Percentiles rank a stretch among this genome's conserved stretches.
These are phyloP conservation scores for Phytopythium delawarense DNA, from an alignment of 352 stramenopile species.

Conservation along the genomic window DNA sequence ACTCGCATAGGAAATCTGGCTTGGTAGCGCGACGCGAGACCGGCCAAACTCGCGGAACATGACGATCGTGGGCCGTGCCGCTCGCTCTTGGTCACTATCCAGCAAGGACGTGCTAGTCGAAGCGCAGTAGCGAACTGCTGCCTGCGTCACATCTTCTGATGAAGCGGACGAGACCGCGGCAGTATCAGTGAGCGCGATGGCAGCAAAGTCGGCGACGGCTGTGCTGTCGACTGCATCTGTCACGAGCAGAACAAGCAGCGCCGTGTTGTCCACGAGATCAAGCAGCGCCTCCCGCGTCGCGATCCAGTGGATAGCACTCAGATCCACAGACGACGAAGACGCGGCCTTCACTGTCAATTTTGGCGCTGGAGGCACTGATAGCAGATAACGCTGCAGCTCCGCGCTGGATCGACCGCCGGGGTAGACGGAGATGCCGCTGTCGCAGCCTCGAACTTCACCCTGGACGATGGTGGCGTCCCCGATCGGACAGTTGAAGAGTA, in stretches of 20 bases:
- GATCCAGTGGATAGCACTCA: slow-evolving; percentile 12
- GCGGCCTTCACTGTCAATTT: neutral
- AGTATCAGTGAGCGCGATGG: slow-evolving; percentile 24
- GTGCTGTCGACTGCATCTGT: slow-evolving; percentile 27
- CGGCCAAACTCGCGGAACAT: slow-evolving; percentile 28
- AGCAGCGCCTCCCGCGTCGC: slow-evolving; percentile 9
- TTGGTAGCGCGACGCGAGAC: slow-evolving; percentile 12
- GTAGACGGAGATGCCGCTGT: slow-evolving; percentile 19
- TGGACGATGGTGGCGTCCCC: slow-evolving; percentile 1
- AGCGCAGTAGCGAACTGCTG: slow-evolving; percentile 17
- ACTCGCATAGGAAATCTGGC: neutral
- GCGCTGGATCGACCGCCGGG: slow-evolving; percentile 26
- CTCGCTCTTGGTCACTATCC: slow-evolving; percentile 5
- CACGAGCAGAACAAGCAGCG: slow-evolving; percentile 32
- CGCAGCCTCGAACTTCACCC: slow-evolving; percentile 1
- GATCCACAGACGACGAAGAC: neutral
- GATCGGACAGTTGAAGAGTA: slow-evolving; percentile 25
- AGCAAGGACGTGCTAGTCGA: slow-evolving; percentile 21
- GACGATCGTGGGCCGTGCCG: slow-evolving; percentile 18
- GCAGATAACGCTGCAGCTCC: slow-evolving; percentile 34
- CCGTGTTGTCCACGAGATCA: slow-evolving; percentile 11
- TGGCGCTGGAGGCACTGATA: slow-evolving; percentile 17
- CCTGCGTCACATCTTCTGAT: slow-evolving; percentile 14
- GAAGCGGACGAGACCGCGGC: slow-evolving; percentile 6
- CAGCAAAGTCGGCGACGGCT: slow-evolving; percentile 23